Evolutionary conservation across 2,329 filamentous ascomycete species (phyloP).

Genomic region (Chrysoporthe cubensis): DNA sequence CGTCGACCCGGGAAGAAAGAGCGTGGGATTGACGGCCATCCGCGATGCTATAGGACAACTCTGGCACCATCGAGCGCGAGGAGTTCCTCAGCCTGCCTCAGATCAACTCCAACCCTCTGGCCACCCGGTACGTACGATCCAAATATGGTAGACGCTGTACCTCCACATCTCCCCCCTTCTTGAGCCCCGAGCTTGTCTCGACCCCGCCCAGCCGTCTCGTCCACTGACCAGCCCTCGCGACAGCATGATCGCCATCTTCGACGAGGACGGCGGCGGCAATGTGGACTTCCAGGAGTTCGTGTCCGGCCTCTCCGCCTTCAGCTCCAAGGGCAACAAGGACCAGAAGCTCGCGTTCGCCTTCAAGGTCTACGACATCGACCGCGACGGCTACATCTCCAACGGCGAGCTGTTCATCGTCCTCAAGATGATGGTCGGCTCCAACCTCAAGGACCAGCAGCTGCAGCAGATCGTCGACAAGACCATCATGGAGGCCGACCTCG

Average conservation of each 20-base stretch:
- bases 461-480: slow-evolving; percentile 99
- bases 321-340: slow-evolving; percentile 97
- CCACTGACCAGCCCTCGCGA: background rate
- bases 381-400: slow-evolving; percentile 98
- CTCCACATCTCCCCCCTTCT: background rate
- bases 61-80: slow-evolving; percentile 96
- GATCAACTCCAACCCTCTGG: slow-evolving; percentile 96
- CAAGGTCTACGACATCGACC: slow-evolving; percentile 99
- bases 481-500: slow-evolving; percentile 98
- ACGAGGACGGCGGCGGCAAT: slow-evolving; percentile 96
- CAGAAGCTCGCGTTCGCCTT: slow-evolving; percentile 98
- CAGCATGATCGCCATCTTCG: slow-evolving; percentile 99
- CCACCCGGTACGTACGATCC: slow-evolving; percentile 72
- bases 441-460: slow-evolving; percentile 97
- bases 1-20: background rate
- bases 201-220: background rate
- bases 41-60: slow-evolving; percentile 73
- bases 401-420: slow-evolving; percentile 98
- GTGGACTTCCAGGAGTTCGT: slow-evolving; percentile 99
- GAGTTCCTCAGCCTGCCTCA: slow-evolving; percentile 97
- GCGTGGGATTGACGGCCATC: slow-evolving; percentile 13
- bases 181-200: no score
- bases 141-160: background rate
- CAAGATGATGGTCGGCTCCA: slow-evolving; percentile 99
- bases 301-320: slow-evolving; percentile 91